Evolutionary conservation across 345 rosid genomes (phyloP).

Genomic region (Psidium friedrichsthalianum): DNA sequence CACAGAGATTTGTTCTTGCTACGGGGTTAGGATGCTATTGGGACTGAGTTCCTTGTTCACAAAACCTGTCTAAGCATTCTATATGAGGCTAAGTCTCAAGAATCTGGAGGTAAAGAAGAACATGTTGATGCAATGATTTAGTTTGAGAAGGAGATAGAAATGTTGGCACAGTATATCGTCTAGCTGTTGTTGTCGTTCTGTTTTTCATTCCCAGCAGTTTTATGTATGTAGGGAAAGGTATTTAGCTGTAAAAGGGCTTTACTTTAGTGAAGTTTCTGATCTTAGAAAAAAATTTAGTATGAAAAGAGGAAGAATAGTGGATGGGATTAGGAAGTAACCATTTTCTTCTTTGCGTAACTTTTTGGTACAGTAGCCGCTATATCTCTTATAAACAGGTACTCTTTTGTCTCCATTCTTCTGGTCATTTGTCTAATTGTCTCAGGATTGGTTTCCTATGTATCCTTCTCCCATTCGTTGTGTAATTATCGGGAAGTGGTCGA

Average conservation of each 20-base stretch:
- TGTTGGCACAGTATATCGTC: background rate
- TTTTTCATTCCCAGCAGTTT: background rate
- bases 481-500: background rate
- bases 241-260: background rate
- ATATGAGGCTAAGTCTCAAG: background rate
- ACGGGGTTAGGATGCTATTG: background rate
- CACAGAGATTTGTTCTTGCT: background rate
- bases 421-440: background rate
- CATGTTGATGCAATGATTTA: background rate
- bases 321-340: background rate
- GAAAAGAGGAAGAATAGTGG: background rate
- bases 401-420: background rate
- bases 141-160: background rate
- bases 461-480: background rate
- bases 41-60: background rate
- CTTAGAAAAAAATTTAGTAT: background rate
- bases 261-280: background rate
- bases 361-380: background rate
- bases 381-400: background rate
- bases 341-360: background rate
- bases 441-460: background rate
- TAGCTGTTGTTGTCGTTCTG: background rate
- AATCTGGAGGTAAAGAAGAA: background rate
- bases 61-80: background rate
- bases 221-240: background rate